Conservation (phyloP, 2,329 filamentous ascomycete species). For the Sporothrix luriei region DNA sequence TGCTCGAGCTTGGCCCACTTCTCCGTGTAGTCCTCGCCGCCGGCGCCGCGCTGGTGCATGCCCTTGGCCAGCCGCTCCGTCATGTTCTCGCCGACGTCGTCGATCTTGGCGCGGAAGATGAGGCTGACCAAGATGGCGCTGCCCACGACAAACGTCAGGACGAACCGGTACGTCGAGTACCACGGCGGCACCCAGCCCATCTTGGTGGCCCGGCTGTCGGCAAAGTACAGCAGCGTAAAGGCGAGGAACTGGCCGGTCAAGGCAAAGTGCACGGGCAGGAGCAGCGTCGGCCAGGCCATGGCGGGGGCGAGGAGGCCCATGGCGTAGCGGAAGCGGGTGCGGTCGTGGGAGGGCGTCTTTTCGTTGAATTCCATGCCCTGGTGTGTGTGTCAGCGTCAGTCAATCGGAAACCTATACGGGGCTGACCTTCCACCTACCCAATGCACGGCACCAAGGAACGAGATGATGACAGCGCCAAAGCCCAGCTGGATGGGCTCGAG, state of each 20-base stretch:
- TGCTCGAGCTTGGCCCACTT: conserved; percentile 49
- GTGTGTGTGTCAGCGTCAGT: not conserved
- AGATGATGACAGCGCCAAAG: conserved; percentile 89
- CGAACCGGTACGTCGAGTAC: conserved; percentile 89
- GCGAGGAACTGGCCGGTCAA: conserved; percentile 82
- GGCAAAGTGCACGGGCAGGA: conserved; percentile 82
- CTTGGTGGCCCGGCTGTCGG: conserved; percentile 71
- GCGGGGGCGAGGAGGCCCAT: conserved; percentile 78
- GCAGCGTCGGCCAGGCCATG: conserved; percentile 85
- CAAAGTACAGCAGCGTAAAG: conserved; percentile 84
- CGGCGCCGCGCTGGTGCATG: conserved; percentile 41
- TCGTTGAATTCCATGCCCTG: conserved; percentile 78
- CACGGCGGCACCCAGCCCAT: conserved; percentile 79
- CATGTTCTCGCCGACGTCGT: conserved; percentile 44
- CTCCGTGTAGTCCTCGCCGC: conserved; percentile 42
- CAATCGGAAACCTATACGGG: too few species aligned
- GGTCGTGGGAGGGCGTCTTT: conserved; percentile 60
- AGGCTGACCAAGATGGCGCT: conserved; percentile 77
- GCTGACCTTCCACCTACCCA: conserved; percentile 67
- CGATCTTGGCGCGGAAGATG: conserved; percentile 78
- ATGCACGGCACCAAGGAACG: conserved; percentile 90
- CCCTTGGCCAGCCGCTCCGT: conserved; percentile 45
- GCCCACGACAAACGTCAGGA: conserved; percentile 87
- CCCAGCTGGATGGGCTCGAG: conserved; percentile 88
- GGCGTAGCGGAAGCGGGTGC: conserved; percentile 79